phyloP scores from a whole-genome alignment of 768 basidiomycete genomes.

The Rhizopogon roseolus region DNA sequence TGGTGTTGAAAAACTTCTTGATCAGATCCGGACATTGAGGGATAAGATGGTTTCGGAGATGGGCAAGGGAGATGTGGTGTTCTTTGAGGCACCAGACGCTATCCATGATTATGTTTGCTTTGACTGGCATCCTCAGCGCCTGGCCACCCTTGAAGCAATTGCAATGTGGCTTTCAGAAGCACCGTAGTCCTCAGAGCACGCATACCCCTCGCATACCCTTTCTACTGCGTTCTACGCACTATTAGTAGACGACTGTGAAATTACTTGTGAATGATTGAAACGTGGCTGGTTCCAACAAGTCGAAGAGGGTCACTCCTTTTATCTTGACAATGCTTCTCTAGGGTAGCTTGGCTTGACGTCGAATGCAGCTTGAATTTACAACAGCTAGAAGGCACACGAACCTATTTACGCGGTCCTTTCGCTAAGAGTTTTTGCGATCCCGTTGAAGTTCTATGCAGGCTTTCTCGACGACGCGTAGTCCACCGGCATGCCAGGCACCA shows the following conservation, averaged over 20 bases:
- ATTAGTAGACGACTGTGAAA: too few species aligned
- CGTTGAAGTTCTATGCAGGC: conserved; percentile 5
- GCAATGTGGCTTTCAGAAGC: conserved; percentile 35
- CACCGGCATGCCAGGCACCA: conserved; percentile 38
- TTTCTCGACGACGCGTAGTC: conserved; percentile 37
- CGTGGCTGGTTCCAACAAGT: too few species aligned
- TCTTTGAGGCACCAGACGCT: conserved; percentile 45
- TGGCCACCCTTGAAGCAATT: conserved; percentile 41
- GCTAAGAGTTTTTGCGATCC: conserved; percentile 5
- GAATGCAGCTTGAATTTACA: background rate
- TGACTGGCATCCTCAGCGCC: conserved; percentile 47
- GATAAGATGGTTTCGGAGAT: conserved; percentile 48
- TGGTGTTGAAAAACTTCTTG: conserved; percentile 53
- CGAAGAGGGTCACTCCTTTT: too few species aligned
- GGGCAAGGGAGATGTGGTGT: conserved; percentile 40
- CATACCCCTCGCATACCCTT: too few species aligned
- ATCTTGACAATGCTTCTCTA: too few species aligned
- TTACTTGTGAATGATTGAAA: too few species aligned
- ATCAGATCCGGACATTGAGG: conserved; percentile 41
- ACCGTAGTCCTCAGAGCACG: background rate
- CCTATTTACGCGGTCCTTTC: background rate
- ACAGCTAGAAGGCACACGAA: background rate
- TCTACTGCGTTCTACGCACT: too few species aligned
- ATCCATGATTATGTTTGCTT: conserved; percentile 53
- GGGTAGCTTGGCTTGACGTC: too few species aligned